Evolutionary conservation across 2,329 filamentous ascomycete species (phyloP), one percentile per base, ranked within the genome.

Genomic region (Orbilia blumenaviensis): DNA sequence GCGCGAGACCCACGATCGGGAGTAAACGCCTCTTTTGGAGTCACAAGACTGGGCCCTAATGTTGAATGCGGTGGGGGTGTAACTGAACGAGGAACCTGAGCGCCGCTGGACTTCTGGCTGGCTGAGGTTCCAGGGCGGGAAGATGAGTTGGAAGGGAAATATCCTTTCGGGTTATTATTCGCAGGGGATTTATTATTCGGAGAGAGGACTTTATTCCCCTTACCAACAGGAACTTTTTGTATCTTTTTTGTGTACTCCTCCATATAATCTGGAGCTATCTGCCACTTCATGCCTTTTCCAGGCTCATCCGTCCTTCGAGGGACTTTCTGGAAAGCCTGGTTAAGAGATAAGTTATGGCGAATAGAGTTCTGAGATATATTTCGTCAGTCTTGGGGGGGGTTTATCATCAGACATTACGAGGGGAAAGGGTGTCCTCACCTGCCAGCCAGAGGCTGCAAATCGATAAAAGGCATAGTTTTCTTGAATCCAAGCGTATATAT

Each of bases 281-380:
- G 92, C 95, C 95, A 99, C 82, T 98, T 98, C 93, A 97, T 98
- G 27, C 95, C 95, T 82, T 99, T 99, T 10, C 95, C 95, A 21
- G 95, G 95, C 82, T 99, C 95, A 80, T 98, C 93, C 0, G 93
- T 97, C 14, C 92, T 90, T 52, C 95, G 90, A 2, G 95, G 92
- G 7, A 97, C 91, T 83, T 99, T 99, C 80, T 93, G 90, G 81
- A 99, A 99, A 0, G 91, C 89, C 82, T 97, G 97, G 83, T 96
- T 98, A 44, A 99, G 84, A 0, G 95, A 98, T 12, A 99, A 84
- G 80, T 99, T 99, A 82, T 99, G 95, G 10, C 95, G 90, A 79
- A 99, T 99, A 0, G 93, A 97, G 82, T 99, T 99, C 89, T 93
- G 80, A 5, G 29, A 46, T n/a, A 42, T 6, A 21, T 21, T 50